These are phyloP conservation scores for Boletus insuetus DNA, from an alignment of 768 basidiomycete species.

Conservation along the genomic window DNA sequence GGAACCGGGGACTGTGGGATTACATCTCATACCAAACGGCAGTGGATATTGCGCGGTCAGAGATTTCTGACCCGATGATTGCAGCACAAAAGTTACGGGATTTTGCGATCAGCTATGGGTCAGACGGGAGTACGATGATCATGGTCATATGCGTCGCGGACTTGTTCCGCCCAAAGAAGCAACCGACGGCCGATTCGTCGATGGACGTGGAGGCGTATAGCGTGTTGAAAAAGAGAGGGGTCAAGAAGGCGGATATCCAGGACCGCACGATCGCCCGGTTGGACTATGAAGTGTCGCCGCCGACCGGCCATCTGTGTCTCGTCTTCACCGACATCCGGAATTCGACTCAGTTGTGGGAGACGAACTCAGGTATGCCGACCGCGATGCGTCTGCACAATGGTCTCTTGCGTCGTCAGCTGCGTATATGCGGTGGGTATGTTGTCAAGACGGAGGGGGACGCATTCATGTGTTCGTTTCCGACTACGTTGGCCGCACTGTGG, in stretches of 20 bases:
- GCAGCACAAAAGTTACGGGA: slow-evolving; percentile 97
- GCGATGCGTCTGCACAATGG: slow-evolving; percentile 90
- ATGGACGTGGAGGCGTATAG: slow-evolving; percentile 38
- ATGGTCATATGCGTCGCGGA: slow-evolving; percentile 91
- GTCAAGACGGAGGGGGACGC: slow-evolving; percentile 99
- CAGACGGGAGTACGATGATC: slow-evolving; percentile 92
- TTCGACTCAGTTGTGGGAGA: slow-evolving; percentile 96
- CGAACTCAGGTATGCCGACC: slow-evolving; percentile 90
- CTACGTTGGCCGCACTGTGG: slow-evolving; percentile 79
- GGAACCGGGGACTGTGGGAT: slow-evolving; percentile 91
- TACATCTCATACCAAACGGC: slow-evolving; percentile 93
- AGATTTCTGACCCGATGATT: slow-evolving; percentile 69
- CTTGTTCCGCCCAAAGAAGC: slow-evolving; percentile 60
- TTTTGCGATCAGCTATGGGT: slow-evolving; percentile 95
- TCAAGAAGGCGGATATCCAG: slow-evolving; percentile 47
- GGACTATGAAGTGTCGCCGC: slow-evolving; percentile 77
- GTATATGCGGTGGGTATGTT: slow-evolving; percentile 94
- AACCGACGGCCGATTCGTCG: slow-evolving; percentile 30
- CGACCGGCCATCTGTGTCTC: slow-evolving; percentile 82
- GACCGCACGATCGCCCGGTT: slow-evolving; percentile 64
- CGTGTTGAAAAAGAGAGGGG: slow-evolving; percentile 29
- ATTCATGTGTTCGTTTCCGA: slow-evolving; percentile 98
- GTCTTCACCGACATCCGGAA: slow-evolving; percentile 99
- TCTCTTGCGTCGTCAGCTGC: slow-evolving; percentile 78
- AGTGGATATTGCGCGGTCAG: slow-evolving; percentile 88